Base-by-base conservation (phyloP, 345 rosid species). In the Populus pruinosa region DNA sequence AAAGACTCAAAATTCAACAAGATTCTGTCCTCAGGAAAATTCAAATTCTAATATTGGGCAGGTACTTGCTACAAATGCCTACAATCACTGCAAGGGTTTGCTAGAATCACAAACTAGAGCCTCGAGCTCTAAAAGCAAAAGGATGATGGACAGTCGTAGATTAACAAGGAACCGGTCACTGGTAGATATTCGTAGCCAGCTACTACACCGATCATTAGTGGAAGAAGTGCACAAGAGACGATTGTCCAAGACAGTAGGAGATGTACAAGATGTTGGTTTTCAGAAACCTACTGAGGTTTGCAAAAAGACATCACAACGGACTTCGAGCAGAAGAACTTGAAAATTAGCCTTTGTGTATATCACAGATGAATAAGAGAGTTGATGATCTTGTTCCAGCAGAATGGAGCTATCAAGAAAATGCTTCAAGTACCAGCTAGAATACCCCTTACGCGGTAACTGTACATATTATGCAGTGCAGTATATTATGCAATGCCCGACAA, bases 211-310 rank as follows among this genome's bases (percentile, higher is more conserved):
- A 65, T 90, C 93, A 4, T 76, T 87, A 66, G 83, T 84, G 55
- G 93, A 93, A 86, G 94, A 91, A 81, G 87, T 89, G 70, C 80
- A 82, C 72, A 93, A 82, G 78, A 82, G 88, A 84, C 71, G 96
- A 55, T 44, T 89, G 82, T 80, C 83, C 84, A 93, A 87, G 76
- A 93, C 97, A 6, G 96, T 83, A 50, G 97, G 97, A 78, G 93
- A 83, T 33, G 91, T 93, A 13, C 93, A 93, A 76, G 71, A 83
- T 64, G 88, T 93, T 62, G 97, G 97, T 62, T 93, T 88, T 76
- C 92, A 85, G 83, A 76, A 84, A 59, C 97, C 94, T 67, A 70
- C 79, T 74, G 87, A 71, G n/a, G 82, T 85, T 83, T 72, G 85
- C 11, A 81, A 69, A 56, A 79, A 67, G 65, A 67, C 33, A 21